Base-by-base conservation (phyloP, 306 rosid genomes). In the Acmispon strigosus region DNA sequence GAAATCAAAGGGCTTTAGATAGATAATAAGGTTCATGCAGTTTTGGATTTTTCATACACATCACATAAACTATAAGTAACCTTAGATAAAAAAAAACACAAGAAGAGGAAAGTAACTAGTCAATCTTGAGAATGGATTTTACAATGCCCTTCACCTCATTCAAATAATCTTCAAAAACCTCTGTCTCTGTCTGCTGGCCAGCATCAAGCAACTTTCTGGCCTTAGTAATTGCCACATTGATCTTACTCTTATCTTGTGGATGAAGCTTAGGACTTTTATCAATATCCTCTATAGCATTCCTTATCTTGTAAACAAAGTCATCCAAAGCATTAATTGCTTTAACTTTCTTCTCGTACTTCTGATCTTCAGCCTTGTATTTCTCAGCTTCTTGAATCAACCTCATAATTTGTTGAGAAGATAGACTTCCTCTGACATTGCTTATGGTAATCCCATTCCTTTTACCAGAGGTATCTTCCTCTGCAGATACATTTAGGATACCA, bases 371-470 rank as follows among this genome's bases (percentile, higher is more conserved):
- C 77, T 83, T 36, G 78, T 81, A 81, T 18, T 51, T 57, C 69
- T 85, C 73, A 0, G 85, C 90, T 42, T 83, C 88, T 20, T 78
- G 13, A 10, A 83, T 74, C 85, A 76, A 55, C 66, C 48, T 73
- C 42, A 45, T 53, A 15, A 87, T 81, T 39, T 83, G 83, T 7
- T 63, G 68, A 24, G 53, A 6, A 1, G 90, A 77, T 10, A 83
- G 43, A 16, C 85, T 72, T 3, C 72, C 79, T 66, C 64, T 71
- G 4, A 74, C 81, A 10, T 78, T 89, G 19, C 78, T 71, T 22
- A 86, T 82, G 7, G 78, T 80, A 47, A 82, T 84, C 39, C 72
- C 41, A 5, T 65, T 27, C 34, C 3, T 27, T 2, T 4, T 27
- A 27, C 34, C 34, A 27, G 34, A 27, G 34, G 34, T 27, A 1